A percentile compares a stretch with the other conserved stretches of the same genome.
Evolutionary conservation across 352 stramenopile species (phyloP).

Genomic region (Globisporangium barbulae): DNA sequence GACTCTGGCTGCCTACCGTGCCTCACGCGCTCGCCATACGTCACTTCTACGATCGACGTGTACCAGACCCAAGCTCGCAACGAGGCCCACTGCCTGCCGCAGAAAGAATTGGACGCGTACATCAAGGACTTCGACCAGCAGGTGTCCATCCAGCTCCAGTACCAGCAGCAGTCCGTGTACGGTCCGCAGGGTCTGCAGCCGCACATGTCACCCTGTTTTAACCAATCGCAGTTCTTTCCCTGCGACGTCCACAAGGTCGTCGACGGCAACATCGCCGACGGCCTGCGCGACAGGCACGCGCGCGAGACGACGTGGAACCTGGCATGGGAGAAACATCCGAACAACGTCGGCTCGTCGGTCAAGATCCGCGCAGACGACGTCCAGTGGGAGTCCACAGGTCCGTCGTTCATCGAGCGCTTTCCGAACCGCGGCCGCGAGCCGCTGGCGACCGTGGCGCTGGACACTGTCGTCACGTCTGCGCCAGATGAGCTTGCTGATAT

Average conservation of each 20-base stretch:
- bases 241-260: slow-evolving; percentile 75
- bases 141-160: slow-evolving; percentile 72
- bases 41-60: slow-evolving; percentile 30
- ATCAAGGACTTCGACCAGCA: slow-evolving; percentile 82
- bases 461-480: slow-evolving; percentile 26
- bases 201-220: slow-evolving; percentile 78
- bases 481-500: slow-evolving; percentile 48
- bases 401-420: slow-evolving; percentile 70
- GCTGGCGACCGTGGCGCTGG: slow-evolving; percentile 18
- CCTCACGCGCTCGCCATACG: slow-evolving; percentile 52
- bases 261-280: slow-evolving; percentile 61
- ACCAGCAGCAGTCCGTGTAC: slow-evolving; percentile 62
- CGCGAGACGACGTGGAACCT: slow-evolving; percentile 42
- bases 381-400: slow-evolving; percentile 40
- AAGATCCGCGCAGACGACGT: slow-evolving; percentile 59
- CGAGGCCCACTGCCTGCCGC: slow-evolving; percentile 41
- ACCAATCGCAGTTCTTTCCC: slow-evolving; percentile 79
- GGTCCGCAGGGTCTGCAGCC: slow-evolving; percentile 62
- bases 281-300: slow-evolving; percentile 26
- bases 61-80: slow-evolving; percentile 37
- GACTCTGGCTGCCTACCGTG: slow-evolving; percentile 61
- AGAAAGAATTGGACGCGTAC: slow-evolving; percentile 76
- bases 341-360: slow-evolving; percentile 55
- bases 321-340: slow-evolving; percentile 55
- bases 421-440: slow-evolving; percentile 38